Conservation (phyloP, 768 basidiomycete species). For the Phanerochaete carnosa region DNA sequence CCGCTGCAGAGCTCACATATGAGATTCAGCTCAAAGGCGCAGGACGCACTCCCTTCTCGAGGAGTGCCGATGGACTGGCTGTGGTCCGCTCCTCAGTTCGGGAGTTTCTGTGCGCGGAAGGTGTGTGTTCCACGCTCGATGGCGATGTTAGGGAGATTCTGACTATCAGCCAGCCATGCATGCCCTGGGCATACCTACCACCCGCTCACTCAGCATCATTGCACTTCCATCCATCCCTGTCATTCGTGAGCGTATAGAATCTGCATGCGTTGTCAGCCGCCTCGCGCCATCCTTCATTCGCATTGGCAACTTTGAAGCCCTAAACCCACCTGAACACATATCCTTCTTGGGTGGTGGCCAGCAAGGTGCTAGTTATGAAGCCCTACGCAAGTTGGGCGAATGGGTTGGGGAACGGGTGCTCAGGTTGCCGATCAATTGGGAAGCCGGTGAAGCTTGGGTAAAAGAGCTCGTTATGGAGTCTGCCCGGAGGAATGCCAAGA, state of each 20-base stretch:
- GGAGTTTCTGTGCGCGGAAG: constrained; percentile 93
- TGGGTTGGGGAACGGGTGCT: constrained; percentile 70
- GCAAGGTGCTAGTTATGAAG: constrained; percentile 72
- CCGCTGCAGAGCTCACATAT: constrained; percentile 49
- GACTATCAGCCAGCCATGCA: constrained; percentile 45
- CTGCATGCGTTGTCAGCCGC: constrained; percentile 72
- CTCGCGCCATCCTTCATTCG: constrained; percentile 89
- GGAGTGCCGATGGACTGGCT: constrained; percentile 91
- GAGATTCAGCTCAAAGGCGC: constrained; percentile 96
- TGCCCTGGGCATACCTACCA: constrained; percentile 87
- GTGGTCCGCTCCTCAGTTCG: constrained; percentile 93
- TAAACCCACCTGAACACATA: constrained; percentile 62
- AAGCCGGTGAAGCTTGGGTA: constrained; percentile 55
- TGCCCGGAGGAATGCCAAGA: constrained; percentile 80
- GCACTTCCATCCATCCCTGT: constrained; percentile 74
- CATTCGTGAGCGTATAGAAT: constrained; percentile 68
- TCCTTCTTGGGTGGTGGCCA: constrained; percentile 76
- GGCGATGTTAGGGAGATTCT: constrained; percentile 12
- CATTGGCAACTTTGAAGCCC: constrained; percentile 86
- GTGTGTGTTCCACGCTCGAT: constrained; percentile 32
- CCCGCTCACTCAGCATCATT: constrained; percentile 79
- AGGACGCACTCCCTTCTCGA: constrained; percentile 91
- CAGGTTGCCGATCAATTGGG: constrained; percentile 38
- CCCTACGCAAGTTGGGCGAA: constrained; percentile 67
- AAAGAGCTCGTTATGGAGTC: constrained; percentile 71